phyloP scores from a whole-genome alignment of 2,329 filamentous ascomycete genomes.

The Drechslerella coelobrocha region DNA sequence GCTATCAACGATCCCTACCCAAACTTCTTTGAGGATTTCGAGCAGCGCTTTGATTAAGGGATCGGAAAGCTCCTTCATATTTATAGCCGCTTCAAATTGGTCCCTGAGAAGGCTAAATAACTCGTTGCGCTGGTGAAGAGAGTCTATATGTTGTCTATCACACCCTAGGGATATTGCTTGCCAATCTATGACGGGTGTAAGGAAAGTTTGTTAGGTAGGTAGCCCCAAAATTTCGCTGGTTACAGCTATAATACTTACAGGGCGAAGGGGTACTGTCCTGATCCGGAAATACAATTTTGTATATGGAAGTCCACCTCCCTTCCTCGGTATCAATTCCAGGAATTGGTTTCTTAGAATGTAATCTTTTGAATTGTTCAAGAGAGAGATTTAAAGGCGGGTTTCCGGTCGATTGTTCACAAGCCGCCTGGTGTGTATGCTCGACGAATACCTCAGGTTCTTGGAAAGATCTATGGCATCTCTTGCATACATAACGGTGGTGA shows the following conservation, averaged over 20 bases:
- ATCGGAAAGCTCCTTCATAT: conserved; percentile 2
- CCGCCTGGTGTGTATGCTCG: not conserved
- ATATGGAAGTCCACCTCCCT: conserved; percentile 6
- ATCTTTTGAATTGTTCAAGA: not conserved
- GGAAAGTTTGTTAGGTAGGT: not conserved
- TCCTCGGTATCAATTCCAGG: conserved; percentile 9
- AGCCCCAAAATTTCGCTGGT: not conserved
- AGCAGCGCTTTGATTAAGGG: conserved; percentile 1
- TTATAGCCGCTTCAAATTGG: conserved; percentile 9
- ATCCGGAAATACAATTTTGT: conserved; percentile 11
- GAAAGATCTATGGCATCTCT: conserved; percentile 4
- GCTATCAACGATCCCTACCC: conserved; percentile 5
- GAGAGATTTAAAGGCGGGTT: not conserved
- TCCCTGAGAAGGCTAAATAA: conserved; percentile 10
- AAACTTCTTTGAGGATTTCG: conserved; percentile 1
- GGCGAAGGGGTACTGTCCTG: conserved; percentile 6
- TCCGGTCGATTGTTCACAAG: conserved; percentile 5
- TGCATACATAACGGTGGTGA: conserved; percentile 1
- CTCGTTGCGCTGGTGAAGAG: conserved; percentile 8
- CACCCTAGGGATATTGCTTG: conserved; percentile 15
- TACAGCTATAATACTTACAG: conserved; percentile 6
- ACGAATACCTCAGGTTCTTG: not conserved
- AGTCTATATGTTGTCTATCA: conserved; percentile 15
- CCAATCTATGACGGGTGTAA: conserved; percentile 4
- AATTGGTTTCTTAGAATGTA: conserved; percentile 16